phyloP scores from a whole-genome alignment of 768 basidiomycete genomes.

The Thelephora aurantiotincta region DNA sequence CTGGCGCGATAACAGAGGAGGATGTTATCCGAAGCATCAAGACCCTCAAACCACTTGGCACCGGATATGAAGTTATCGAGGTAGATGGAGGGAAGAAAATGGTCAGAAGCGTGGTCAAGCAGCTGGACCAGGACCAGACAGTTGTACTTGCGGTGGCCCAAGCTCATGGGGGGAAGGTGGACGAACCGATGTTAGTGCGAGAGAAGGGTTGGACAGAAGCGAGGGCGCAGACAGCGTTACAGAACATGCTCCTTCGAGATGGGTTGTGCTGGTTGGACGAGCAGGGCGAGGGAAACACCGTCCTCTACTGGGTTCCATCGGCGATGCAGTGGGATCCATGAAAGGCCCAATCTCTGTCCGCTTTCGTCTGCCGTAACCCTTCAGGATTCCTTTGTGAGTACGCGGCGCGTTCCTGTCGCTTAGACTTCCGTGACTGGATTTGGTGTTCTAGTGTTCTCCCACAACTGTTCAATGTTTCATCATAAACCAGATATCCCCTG shows the following conservation, averaged over 20 bases:
- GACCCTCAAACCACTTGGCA: slow-evolving; percentile 75
- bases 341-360: slow-evolving; percentile 1
- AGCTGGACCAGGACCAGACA: slow-evolving; percentile 83
- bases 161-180: slow-evolving; percentile 53
- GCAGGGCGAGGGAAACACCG: slow-evolving; percentile 53
- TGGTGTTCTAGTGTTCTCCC: too few relatives aligned
- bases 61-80: slow-evolving; percentile 80
- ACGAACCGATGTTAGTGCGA: slow-evolving; percentile 43
- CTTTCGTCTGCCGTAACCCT: not conserved
- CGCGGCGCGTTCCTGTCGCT: too few relatives aligned
- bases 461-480: too few relatives aligned
- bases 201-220: slow-evolving; percentile 67
- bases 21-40: slow-evolving; percentile 77
- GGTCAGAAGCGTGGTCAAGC: slow-evolving; percentile 81
- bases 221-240: slow-evolving; percentile 62
- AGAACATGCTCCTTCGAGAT: slow-evolving; percentile 83
- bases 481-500: too few relatives aligned
- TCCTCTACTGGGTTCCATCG: slow-evolving; percentile 80
- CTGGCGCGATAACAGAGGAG: slow-evolving; percentile 67
- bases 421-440: too few relatives aligned
- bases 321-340: slow-evolving; percentile 76
- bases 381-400: too few relatives aligned
- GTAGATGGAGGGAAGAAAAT: slow-evolving; percentile 59
- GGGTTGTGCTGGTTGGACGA: slow-evolving; percentile 94
- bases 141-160: slow-evolving; percentile 66